Conservation (phyloP, 1,139 yeast species). For the Pichia sp. region DNA sequence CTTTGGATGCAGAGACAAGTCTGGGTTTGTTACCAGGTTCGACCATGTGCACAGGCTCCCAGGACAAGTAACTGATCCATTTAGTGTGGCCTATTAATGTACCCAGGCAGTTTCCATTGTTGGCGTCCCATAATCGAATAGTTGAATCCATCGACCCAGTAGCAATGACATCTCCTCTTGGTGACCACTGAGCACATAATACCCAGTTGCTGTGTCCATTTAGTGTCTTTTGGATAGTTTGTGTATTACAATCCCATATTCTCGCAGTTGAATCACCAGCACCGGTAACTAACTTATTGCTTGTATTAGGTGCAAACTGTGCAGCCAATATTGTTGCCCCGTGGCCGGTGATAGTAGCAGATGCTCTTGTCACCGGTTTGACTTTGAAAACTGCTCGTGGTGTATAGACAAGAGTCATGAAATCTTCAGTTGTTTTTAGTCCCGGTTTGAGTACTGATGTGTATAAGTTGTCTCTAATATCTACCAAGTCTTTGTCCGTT, state of each 20-base stretch:
- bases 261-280: constrained; percentile 98
- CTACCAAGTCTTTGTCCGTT: constrained; percentile 52
- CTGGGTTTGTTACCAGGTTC: constrained; percentile 63
- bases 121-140: constrained; percentile 80
- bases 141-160: constrained; percentile 96
- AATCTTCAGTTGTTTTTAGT: constrained; percentile 86
- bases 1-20: constrained; percentile 86
- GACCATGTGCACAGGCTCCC: constrained; percentile 92
- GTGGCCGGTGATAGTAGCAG: constrained; percentile 92
- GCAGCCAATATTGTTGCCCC: constrained; percentile 90
- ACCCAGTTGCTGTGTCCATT: constrained; percentile 94
- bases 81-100: constrained; percentile 78
- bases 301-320: constrained; percentile 88
- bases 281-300: constrained; percentile 87
- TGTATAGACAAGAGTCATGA: constrained; percentile 82
- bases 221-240: constrained; percentile 79
- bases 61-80: constrained; percentile 83
- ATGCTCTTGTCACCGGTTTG: constrained; percentile 82
- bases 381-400: constrained; percentile 96
- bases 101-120: constrained; percentile 72
- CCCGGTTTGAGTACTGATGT: constrained; percentile 81
- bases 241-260: constrained; percentile 96
- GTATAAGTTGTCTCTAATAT: constrained; percentile 73
- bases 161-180: constrained; percentile 86
- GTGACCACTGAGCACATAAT: constrained; percentile 87